Conservation (phyloP, 2,329 filamentous ascomycete genomes). For the Epichloe gansuensis region DNA sequence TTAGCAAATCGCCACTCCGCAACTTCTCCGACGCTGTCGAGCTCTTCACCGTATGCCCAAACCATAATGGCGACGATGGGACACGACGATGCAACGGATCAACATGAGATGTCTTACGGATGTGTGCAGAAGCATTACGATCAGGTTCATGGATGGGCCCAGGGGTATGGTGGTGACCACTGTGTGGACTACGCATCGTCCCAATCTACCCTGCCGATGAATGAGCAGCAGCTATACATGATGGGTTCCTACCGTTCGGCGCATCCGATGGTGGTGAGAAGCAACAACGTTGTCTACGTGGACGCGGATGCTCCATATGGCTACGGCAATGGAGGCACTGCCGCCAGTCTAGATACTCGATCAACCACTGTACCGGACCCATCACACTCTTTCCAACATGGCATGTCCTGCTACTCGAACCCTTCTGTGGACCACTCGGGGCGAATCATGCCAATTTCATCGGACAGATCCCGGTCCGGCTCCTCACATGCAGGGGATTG, state of each 20-base stretch:
- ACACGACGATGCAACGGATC: conserved; percentile 1
- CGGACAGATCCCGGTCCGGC: background rate
- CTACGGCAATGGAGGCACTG: conserved; percentile 11
- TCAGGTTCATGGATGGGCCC: conserved; percentile 13
- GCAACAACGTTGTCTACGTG: conserved; percentile 12
- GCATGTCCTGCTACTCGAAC: conserved; percentile 4
- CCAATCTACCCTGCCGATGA: conserved; percentile 10
- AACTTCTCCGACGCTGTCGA: conserved; percentile 1
- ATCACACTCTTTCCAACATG: conserved; percentile 13
- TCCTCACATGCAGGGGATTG: background rate
- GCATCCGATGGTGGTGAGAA: conserved; percentile 9
- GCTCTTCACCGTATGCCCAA: background rate
- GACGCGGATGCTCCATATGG: conserved; percentile 17
- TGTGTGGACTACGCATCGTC: conserved; percentile 15
- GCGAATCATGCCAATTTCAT: background rate
- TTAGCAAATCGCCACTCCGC: conserved; percentile 16
- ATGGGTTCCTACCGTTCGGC: conserved; percentile 16
- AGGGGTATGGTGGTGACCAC: conserved; percentile 16
- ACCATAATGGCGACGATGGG: background rate
- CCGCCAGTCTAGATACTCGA: conserved; percentile 10
- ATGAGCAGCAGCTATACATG: conserved; percentile 12
- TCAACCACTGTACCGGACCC: conserved; percentile 8
- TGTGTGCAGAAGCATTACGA: conserved; percentile 17
- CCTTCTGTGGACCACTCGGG: conserved; percentile 4
- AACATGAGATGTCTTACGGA: conserved; percentile 8